Base-by-base conservation (phyloP, 2,329 filamentous ascomycete genomes). In the Penicillium sp. region DNA sequence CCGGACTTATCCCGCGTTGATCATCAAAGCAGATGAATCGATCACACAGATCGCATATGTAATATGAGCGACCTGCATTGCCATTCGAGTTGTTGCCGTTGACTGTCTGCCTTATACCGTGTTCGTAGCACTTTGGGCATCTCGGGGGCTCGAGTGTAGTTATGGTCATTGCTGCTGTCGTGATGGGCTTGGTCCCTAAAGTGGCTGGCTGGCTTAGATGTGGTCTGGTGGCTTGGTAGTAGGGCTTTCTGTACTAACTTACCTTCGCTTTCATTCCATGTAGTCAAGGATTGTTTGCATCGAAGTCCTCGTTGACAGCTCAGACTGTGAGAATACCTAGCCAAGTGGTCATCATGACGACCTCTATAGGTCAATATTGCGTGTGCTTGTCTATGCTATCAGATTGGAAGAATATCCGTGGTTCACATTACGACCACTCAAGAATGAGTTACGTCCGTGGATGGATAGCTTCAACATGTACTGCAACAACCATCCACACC, bases 1-100 rank as follows among this genome's bases (percentile, higher is more conserved):
- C 35, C 2, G 45, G 39, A 22, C 43, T 34, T 24, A 56, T 31
- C 18, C 58, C 58, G n/a, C 56, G 52, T 24, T 14, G 14, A 34
- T 56, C 58, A 13, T 26, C 43, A 22, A 58, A 60, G 42, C 38
- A 35, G 20, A 56, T 44, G 26, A 60, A 60, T 9, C 11, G 34
- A 13, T 39, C 20, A 34, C 58, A 60, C 2, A 5, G 16, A 5
- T 20, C 6, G 32, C 58, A 58, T 24, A 5, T 26, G n/a, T 56
- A 56, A 26, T 56, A 60, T 6, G 29, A 38, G 8, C 49, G 39
- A 1, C 38, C 38, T 10, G 49, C 26, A 44, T 51, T 51, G 18
- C 49, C 38, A 14, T 51, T 51, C 6, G 29, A 16, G 20, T 34
- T 43, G 3, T 26, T 13, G 3, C 14, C 20, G 1, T 24, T 13